Percentiles rank a stretch among this genome's conserved stretches.
These are phyloP conservation scores for Lanmaoa pseudosensibilis DNA, from an alignment of 768 basidiomycete genomes.

Conservation along the genomic window DNA sequence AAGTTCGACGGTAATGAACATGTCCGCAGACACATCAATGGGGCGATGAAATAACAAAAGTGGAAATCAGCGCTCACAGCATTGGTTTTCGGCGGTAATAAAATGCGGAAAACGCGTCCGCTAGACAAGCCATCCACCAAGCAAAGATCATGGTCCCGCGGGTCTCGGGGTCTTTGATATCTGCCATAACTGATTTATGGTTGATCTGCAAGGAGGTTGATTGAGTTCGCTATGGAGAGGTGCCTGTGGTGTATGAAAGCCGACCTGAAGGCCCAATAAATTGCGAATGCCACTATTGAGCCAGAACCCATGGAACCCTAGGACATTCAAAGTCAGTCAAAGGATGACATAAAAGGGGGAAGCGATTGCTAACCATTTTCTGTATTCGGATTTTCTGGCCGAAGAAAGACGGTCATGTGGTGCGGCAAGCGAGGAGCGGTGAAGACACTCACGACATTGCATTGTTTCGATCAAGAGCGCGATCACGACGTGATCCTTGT, in stretches of 20 bases:
- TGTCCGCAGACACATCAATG: constrained; percentile 9
- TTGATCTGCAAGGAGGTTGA: constrained; percentile 57
- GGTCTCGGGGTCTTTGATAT: constrained; percentile 70
- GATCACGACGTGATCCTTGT: constrained; percentile 79
- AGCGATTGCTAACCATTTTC: constrained; percentile 54
- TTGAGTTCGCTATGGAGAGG: constrained; percentile 4
- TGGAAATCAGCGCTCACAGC: constrained; percentile 43
- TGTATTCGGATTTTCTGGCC: constrained; percentile 68
- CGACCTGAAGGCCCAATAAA: constrained; percentile 71
- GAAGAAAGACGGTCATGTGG: constrained; percentile 8
- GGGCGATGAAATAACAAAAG: constrained; percentile 1
- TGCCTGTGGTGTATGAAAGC: constrained; percentile 15
- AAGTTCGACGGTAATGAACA: constrained; percentile 25
- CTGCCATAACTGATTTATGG: constrained; percentile 75
- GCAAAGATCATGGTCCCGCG: constrained; percentile 87
- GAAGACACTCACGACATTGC: constrained; percentile 76
- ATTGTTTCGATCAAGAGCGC: constrained; percentile 79
- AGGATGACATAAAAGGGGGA: constrained; percentile 13
- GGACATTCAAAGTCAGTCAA: constrained; percentile 16
- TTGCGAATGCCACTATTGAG: constrained; percentile 75
- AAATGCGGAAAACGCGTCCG: constrained; percentile 79
- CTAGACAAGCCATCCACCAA: constrained; percentile 91
- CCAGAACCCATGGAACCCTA: constrained; percentile 88
- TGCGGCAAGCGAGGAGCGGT: background rate
- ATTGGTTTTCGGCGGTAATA: constrained; percentile 86